A percentile compares a stretch with the other conserved stretches of the same genome.
Conservation (phyloP, 176 grass and related monocot species). For the Oryza officinalis region DNA sequence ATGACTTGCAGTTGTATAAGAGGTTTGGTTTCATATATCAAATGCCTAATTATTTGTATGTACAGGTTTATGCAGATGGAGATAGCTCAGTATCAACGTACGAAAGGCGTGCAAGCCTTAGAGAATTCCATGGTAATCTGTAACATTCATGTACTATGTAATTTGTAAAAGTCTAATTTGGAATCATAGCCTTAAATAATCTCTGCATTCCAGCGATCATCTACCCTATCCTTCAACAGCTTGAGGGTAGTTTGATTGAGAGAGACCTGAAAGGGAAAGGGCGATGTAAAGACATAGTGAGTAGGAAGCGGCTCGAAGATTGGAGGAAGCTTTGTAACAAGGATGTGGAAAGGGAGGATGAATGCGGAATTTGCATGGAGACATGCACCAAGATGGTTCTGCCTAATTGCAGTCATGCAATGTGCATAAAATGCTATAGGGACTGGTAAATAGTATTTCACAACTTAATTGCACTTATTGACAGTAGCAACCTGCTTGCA, state of each 20-base stretch:
- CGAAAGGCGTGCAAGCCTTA: conserved; percentile 68
- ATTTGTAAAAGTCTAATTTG: neutral
- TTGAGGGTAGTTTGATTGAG: conserved; percentile 54
- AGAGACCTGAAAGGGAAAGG: conserved; percentile 55
- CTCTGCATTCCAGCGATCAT: conserved; percentile 60
- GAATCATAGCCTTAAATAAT: conserved; percentile 9
- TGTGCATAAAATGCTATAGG: conserved; percentile 82
- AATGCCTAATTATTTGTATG: neutral
- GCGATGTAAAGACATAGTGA: conserved; percentile 49
- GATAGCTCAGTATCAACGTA: conserved; percentile 67
- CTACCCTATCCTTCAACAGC: conserved; percentile 75
- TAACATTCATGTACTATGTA: neutral
- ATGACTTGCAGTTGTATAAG: neutral
- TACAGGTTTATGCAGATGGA: conserved; percentile 69
- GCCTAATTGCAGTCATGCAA: conserved; percentile 74
- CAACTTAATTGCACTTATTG: neutral
- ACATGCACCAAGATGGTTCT: conserved; percentile 80
- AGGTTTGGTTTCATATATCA: neutral
- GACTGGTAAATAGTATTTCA: conserved; percentile 57
- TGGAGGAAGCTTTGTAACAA: conserved; percentile 57
- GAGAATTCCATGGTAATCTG: conserved; percentile 70
- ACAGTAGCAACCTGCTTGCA: neutral
- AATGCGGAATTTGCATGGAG: conserved; percentile 81
- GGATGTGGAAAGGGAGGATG: conserved; percentile 71
- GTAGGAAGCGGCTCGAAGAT: conserved; percentile 62